Percentiles rank a stretch among this genome's conserved stretches.
Evolutionary conservation across 1,284 basidiomycete genomes (phyloP).

Genomic region (Cryptococcus floricola): DNA sequence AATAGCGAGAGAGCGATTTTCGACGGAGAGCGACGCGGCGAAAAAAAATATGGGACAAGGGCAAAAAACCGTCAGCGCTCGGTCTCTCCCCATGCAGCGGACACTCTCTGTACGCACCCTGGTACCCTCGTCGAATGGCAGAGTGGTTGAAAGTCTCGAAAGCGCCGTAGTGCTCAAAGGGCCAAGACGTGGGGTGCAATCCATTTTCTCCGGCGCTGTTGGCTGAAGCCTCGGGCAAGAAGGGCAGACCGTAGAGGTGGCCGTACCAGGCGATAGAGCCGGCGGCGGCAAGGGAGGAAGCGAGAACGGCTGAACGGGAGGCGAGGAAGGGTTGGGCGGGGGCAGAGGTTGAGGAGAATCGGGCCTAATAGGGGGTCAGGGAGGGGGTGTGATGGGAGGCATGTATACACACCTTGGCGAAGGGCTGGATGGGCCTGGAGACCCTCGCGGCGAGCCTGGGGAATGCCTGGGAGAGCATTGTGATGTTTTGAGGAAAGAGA

Average conservation of each 20-base stretch:
- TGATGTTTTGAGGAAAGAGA: constrained; percentile 7
- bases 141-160: constrained; percentile 95
- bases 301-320: constrained; percentile 73
- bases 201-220: constrained; percentile 90
- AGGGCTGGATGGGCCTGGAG: constrained; percentile 9
- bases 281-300: constrained; percentile 71
- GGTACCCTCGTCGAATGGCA: constrained; percentile 90
- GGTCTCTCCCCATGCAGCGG: not conserved
- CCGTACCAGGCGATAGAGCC: constrained; percentile 95
- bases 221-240: constrained; percentile 82
- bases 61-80: not conserved
- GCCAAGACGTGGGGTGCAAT: constrained; percentile 81
- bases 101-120: constrained; percentile 46
- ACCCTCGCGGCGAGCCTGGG: constrained; percentile 39
- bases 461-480: constrained; percentile 44
- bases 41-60: not conserved
- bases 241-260: constrained; percentile 83
- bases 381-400: not conserved
- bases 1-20: not conserved
- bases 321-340: constrained; percentile 35
- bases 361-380: constrained; percentile 18
- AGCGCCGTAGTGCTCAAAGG: constrained; percentile 84
- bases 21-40: not conserved
- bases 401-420: constrained; percentile 13
- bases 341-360: constrained; percentile 40